Base-by-base conservation (phyloP, 148 eudicot genomes). In the Persicaria tinctoria region DNA sequence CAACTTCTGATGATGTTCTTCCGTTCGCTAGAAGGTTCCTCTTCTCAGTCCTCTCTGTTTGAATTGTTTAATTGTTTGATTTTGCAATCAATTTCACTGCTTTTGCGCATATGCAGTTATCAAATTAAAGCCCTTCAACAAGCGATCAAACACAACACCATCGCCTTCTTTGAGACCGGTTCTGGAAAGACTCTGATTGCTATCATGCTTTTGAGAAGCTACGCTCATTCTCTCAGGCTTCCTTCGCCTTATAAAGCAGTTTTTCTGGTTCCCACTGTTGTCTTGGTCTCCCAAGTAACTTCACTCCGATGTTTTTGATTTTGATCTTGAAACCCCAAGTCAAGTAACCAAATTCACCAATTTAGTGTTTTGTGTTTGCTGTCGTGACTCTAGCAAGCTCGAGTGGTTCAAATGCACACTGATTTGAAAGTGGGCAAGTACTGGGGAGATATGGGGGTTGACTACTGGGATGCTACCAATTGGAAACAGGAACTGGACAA, bases 371-470 rank as follows among this genome's bases (percentile, higher is more conserved):
- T 50, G 53, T 51, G 27, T 46, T 80, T 16, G 72, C 46, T 23
- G 46, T 32, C 20, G 32, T 38, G 68, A 64, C 50, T 75, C 68
- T 5, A 96, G 99, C 99, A 96, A 96, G 91, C 90, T 9, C 85
- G 85, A 74, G 91, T 81, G 68, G 78, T 96, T 49, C 66, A 75
- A 57, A 83, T 56, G 86, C 90, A 86, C 78, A 90, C 91, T 38
- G 94, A 92, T 82, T 75, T 96, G 76, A 89, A 89, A 85, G 99
- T 96, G 59, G 97, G 94, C 59, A 87, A 84, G 76, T 92, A 86
- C 47, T 96, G 90, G 87, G 99, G 99, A 73, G 94, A 92, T 59
- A 86, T 87, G 93, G 94, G 93, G 64, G 97, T 96, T 12, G 99
- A 96, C 60, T 88, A 18, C 76, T 96, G 99, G 99, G 83, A 87